Evolutionary conservation across 2,329 filamentous ascomycete species (phyloP), one percentile per base, ranked within the genome.

Genomic region (Cercospora janseana): DNA sequence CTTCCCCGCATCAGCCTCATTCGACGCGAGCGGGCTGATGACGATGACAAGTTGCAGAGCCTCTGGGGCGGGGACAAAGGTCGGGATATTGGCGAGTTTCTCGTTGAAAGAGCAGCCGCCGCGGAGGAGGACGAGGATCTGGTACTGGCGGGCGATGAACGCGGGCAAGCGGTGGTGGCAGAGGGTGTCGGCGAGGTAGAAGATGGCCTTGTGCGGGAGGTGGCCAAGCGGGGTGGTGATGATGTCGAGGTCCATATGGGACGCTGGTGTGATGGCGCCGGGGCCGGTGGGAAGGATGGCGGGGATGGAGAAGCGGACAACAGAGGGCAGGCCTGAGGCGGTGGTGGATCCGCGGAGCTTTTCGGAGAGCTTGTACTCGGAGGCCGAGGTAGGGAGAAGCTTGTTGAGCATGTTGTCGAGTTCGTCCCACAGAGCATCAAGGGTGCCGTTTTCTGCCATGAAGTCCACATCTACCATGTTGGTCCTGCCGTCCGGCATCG

Each of bases 41-140:
- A 96, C 72, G 34, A 97, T 73, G 21, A 97, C 88, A 3, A 97
- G 78, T 67, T 95, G 87, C 13, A 97, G 73, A 6, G 40, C 29
- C 8, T 69, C 66, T 0, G 75, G 67, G 0, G 76, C 74, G 1
- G 65, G 63, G 1, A 82, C 76, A 65, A 85, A 92, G 7, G 81
- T 80, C 0, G 92, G 90, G n/a, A 97, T 90, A 58, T 88, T 91
- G 44, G 79, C 77, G 1, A 97, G 72, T 68, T 98, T 98, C 21
- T 85, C 73, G 27, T 81, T 85, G 69, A 97, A 97, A 18, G 80
- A 86, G 72, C 93, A 98, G 1, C 82, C 83, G 29, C 93, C 92
- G 4, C 93, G 83, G 21, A 81, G 83, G 61, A 97, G 77, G 42
- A 95, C 80, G 52, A 98, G 83, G 52, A 97, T 75, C 44, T 95